Percentiles rank a stretch among this genome's conserved stretches.
These are phyloP conservation scores for Monoraphidium neglectum DNA, from an alignment of 139 green algal genomes.

Conservation along the genomic window DNA sequence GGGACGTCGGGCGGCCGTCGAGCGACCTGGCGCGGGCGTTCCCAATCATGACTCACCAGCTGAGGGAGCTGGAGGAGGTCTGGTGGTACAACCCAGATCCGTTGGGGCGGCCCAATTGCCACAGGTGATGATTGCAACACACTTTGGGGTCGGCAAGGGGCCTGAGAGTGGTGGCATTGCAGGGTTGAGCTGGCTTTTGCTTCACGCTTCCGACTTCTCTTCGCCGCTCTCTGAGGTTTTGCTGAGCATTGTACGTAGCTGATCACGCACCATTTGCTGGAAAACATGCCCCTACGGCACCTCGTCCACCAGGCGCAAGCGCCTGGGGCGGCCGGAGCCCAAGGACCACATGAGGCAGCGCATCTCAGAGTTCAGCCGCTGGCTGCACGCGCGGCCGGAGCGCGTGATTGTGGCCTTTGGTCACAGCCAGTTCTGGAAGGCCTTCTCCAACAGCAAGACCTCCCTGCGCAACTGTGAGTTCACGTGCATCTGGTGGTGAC, in stretches of 20 bases:
- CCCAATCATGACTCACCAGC: constrained; percentile 34
- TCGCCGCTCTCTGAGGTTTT: too few relatives aligned
- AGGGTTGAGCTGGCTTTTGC: too few relatives aligned
- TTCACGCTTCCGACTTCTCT: too few relatives aligned
- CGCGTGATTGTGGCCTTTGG: constrained; percentile 69
- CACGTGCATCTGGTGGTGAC: constrained; percentile 24
- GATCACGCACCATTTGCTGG: not conserved
- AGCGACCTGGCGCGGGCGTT: constrained; percentile 45
- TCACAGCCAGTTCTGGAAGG: constrained; percentile 66
- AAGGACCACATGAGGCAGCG: constrained; percentile 39
- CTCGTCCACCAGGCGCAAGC: not conserved
- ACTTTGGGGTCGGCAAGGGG: too few relatives aligned
- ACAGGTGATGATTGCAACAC: too few relatives aligned
- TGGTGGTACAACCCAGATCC: constrained; percentile 63
- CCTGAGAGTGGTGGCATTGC: too few relatives aligned
- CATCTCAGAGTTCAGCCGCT: constrained; percentile 56
- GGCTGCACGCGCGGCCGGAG: constrained; percentile 57
- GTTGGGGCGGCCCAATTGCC: constrained; percentile 48
- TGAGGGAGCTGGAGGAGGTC: constrained; percentile 52
- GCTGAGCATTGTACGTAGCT: not conserved
- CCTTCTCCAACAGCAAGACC: constrained; percentile 41
- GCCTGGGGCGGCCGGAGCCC: not conserved
- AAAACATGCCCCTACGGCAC: not conserved
- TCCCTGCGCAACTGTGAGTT: constrained; percentile 71
- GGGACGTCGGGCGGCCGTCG: constrained; percentile 63